Base-by-base conservation (phyloP, 352 stramenopile species). In the Globisporangium cystogenes region DNA sequence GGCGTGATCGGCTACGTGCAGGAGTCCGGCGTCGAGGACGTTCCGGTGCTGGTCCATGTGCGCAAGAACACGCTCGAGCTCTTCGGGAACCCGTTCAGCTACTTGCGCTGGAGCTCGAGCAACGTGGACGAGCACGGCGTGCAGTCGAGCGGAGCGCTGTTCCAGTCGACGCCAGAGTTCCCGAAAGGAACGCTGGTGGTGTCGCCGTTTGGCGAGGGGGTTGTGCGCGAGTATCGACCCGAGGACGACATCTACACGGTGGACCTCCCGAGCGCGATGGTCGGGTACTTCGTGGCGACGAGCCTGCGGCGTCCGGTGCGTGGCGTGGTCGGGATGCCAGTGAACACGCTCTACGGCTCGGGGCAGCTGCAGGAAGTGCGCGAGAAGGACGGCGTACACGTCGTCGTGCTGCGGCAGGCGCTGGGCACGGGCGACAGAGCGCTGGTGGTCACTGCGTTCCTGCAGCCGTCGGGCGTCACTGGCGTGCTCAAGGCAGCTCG, bases 41-140 rank as follows among this genome's bases (percentile, higher is more conserved):
- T 77, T 4, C 48, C 51, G 10, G 35, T 49, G 5, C 48, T 60
- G 16, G 35, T 52, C n/a, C 53, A 61, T 15, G 67, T 61, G 23
- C 70, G 76, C 26, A 77, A 76, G 16, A 90, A 92, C 51, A 90
- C 76, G 6, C 44, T 90, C 3, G 81, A 92, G 54, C 45, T 92
- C 40, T 60, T 92, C 15, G 81, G 74, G 8, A 86, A 81, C 33
- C 75, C 80, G 26, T 84, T 88, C 39, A 86, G 66, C 47, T 90
- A 92, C 54, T 60, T 92, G 23, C 68, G 72, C 23, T 70, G 68
- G 57, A 63, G 62, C 40, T 71, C 67, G 35, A 60, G 64, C 42
- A 65, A 57, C 8, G 49, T 35, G 1, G 55, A 54, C 24, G 58
- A 43, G 16, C 29, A 62, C 39, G 49, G 39, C 23, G 48, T 51